Percentiles rank a stretch among this genome's conserved stretches.
These are phyloP conservation scores for Metschnikowia gruessii DNA, from an alignment of 805 yeast species.

Conservation along the genomic window DNA sequence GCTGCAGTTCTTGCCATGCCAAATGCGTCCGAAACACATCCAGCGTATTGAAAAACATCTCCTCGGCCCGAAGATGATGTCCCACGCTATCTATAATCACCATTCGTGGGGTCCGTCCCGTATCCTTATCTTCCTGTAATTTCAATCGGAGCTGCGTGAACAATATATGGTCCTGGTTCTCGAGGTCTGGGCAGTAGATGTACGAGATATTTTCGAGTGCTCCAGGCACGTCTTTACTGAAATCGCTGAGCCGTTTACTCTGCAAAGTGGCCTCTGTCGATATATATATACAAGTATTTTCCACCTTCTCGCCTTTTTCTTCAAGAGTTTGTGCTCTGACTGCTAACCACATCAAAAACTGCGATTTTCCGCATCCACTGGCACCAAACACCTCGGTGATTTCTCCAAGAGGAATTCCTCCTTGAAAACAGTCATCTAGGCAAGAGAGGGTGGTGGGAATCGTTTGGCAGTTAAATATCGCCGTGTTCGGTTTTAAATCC, in stretches of 20 bases:
- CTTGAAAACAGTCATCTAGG: constrained; percentile 12
- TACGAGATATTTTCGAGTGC: constrained; percentile 43
- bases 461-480: not conserved
- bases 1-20: constrained; percentile 15
- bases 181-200: constrained; percentile 63
- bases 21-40: constrained; percentile 12
- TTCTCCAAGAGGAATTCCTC: constrained; percentile 16
- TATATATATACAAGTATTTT: constrained; percentile 49
- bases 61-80: constrained; percentile 71
- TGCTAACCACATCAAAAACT: constrained; percentile 65
- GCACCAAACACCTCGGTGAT: constrained; percentile 77
- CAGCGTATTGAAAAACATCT: constrained; percentile 24
- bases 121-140: constrained; percentile 18
- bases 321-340: constrained; percentile 8
- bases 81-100: constrained; percentile 80
- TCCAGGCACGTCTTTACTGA: constrained; percentile 12
- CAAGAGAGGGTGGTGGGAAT: constrained; percentile 11
- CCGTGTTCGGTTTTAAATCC: not conserved
- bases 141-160: constrained; percentile 66
- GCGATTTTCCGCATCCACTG: constrained; percentile 85
- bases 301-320: not conserved
- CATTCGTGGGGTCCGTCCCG: constrained; percentile 42
- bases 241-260: constrained; percentile 50
- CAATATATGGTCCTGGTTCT: constrained; percentile 69
- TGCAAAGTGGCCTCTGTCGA: constrained; percentile 76